phyloP scores from a whole-genome alignment of 2,329 filamentous ascomycete species.

The Tothia fuscella region DNA sequence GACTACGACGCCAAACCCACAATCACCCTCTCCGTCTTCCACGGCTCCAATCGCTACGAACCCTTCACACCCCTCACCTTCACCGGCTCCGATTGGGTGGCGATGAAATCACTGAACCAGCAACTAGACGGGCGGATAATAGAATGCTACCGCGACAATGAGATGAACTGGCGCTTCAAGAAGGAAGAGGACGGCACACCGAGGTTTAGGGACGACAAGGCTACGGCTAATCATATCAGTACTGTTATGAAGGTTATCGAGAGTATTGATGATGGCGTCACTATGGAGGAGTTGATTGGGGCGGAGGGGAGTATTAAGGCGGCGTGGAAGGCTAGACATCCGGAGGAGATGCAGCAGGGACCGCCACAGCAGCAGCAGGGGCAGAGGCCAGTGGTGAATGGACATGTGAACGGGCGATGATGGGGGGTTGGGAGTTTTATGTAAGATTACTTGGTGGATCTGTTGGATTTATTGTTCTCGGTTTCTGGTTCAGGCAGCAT shows the following conservation, averaged over 20 bases:
- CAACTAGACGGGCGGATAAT: slow-evolving; percentile 80
- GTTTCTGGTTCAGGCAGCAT: too few species aligned
- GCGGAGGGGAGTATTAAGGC: not conserved
- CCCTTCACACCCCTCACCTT: slow-evolving; percentile 57
- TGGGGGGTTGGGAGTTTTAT: not conserved
- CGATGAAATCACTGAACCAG: slow-evolving; percentile 58
- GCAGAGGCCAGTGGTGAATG: slow-evolving; percentile 2
- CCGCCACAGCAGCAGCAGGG: not conserved
- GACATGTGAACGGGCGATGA: slow-evolving; percentile 3
- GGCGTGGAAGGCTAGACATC: slow-evolving; percentile 12
- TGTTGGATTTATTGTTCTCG: too few species aligned
- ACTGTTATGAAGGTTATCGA: slow-evolving; percentile 79
- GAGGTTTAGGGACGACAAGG: slow-evolving; percentile 86
- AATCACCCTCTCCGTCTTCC: slow-evolving; percentile 60
- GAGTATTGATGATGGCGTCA: slow-evolving; percentile 78
- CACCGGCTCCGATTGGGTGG: slow-evolving; percentile 70
- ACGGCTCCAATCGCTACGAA: slow-evolving; percentile 51
- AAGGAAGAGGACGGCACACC: slow-evolving; percentile 40
- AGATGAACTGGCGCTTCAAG: slow-evolving; percentile 66
- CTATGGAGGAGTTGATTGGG: slow-evolving; percentile 63
- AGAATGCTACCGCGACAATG: slow-evolving; percentile 72
- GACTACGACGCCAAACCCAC: slow-evolving; percentile 73
- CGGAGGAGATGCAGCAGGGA: slow-evolving; percentile 10
- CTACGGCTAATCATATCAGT: slow-evolving; percentile 75
- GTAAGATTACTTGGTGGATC: too few species aligned